Evolutionary conservation across 2,329 filamentous ascomycete species (phyloP).

Genomic region (Fusarium sarcochroum): DNA sequence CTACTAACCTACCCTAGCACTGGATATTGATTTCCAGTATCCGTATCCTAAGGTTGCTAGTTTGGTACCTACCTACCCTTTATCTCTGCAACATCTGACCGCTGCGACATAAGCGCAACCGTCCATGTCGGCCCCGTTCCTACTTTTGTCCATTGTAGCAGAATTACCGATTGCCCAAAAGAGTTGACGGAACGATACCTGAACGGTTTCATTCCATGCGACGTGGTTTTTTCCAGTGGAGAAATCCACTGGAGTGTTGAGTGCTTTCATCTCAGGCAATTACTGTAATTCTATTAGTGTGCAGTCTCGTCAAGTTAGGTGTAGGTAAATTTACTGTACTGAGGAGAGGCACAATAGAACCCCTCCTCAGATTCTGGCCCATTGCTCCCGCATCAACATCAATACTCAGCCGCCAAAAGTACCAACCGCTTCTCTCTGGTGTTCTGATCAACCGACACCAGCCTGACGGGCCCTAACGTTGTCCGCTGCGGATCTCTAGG

Average conservation of each 20-base stretch:
- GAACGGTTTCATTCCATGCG: constrained; percentile 39
- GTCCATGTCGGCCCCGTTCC: constrained; percentile 27
- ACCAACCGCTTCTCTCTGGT: background rate
- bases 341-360: constrained; percentile 17
- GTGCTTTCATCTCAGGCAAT: background rate
- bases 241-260: constrained; percentile 27
- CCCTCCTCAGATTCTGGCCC: constrained; percentile 13
- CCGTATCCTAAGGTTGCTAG: background rate
- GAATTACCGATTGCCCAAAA: constrained; percentile 35
- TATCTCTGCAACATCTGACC: constrained; percentile 1
- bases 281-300: background rate
- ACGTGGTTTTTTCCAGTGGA: constrained; percentile 32
- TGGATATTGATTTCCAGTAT: constrained; percentile 1
- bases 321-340: background rate
- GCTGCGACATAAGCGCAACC: constrained; percentile 10
- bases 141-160: constrained; percentile 28
- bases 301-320: background rate
- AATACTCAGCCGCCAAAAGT: constrained; percentile 8
- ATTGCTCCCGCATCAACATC: constrained; percentile 21
- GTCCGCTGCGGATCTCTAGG: constrained; percentile 11
- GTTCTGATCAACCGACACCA: background rate
- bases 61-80: background rate
- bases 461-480: constrained; percentile 10
- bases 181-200: constrained; percentile 24
- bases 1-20: background rate